Evolutionary conservation across 2,329 filamentous ascomycete species (phyloP), one percentile per base, ranked within the genome.

Genomic region (Meredithiella fracta): DNA sequence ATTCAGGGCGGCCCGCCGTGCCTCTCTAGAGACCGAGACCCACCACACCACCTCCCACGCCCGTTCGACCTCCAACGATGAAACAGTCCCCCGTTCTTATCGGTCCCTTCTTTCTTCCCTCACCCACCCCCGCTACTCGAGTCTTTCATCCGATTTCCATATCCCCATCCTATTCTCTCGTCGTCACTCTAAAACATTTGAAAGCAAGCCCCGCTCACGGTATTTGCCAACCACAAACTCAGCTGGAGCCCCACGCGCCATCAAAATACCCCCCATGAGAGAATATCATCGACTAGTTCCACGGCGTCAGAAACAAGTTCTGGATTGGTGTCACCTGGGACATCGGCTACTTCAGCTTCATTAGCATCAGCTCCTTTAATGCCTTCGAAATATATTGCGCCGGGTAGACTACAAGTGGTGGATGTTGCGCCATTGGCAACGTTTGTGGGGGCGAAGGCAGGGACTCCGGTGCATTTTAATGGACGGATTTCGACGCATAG

Each of bases 401-500:
- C 38, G 15, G 5, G 47, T 31, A 37, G 47, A 29, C 40, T 7
- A 6, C 9, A 44, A 17, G 40, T 17, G 15, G 15, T 17, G 11
- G 20, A 20, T 20, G n/a, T 44, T 7, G 9, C 40, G 15, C n/a
- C 40, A n/a, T 20, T 44, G 20, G 15, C 40, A 3, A 17, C 40
- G 17, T 20, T 44, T 17, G 20, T 7, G 40, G 20, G 15, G 15
- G 20, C 15, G 2, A n/a, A 44, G 8, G 11, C 40, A 20, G 40
- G 40, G 7, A 44, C 40, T 20, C 11, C 40, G 15, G n/a, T 37
- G 9, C 50, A 52, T 29, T 20, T 52, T 20, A 38, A 17, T 56
- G 70, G 69, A 38, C 67, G 69, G 50, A 72, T 92, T 20, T 85
- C 91, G 67, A 86, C 89, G 57, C 75, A 92, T 58, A 81, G 90